Percentiles rank a stretch among this genome's conserved stretches.
Evolutionary conservation across 2,329 filamentous ascomycete genomes (phyloP).

Genomic region (Cryphonectria naterciae): DNA sequence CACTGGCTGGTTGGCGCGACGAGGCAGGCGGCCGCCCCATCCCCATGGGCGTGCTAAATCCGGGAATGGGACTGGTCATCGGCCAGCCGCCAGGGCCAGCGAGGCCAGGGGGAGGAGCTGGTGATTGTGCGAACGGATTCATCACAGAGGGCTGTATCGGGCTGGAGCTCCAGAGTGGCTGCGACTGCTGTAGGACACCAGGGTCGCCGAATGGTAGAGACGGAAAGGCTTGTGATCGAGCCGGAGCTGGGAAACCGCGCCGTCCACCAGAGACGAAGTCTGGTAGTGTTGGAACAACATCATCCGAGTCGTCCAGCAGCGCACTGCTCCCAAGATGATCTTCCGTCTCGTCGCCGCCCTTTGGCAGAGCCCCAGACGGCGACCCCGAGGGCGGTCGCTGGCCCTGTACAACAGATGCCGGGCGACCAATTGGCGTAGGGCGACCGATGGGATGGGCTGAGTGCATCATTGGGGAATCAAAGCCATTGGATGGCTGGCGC

Average conservation of each 20-base stretch:
- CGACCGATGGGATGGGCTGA: constrained; percentile 76
- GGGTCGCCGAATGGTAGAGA: constrained; percentile 37
- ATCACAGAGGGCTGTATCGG: constrained; percentile 33
- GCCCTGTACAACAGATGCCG: constrained; percentile 70
- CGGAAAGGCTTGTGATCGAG: constrained; percentile 49
- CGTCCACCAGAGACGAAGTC: constrained; percentile 36
- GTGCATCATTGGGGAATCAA: constrained; percentile 58
- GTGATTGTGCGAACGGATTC: constrained; percentile 33
- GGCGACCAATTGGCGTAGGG: constrained; percentile 85
- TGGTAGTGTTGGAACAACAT: constrained; percentile 39
- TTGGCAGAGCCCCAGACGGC: constrained; percentile 40
- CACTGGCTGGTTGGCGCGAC: constrained; percentile 63
- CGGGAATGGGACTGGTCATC: constrained; percentile 34
- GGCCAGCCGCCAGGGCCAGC: constrained; percentile 42
- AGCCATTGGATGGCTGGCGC: constrained; percentile 73
- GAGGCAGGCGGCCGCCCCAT: constrained; percentile 40
- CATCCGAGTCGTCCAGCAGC: constrained; percentile 76
- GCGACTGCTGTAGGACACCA: constrained; percentile 20
- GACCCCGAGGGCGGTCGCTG: constrained; percentile 42
- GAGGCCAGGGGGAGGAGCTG: constrained; percentile 53
- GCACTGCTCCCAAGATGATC: constrained; percentile 90
- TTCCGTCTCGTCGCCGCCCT: constrained; percentile 72
- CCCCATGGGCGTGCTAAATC: constrained; percentile 39
- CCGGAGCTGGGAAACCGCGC: constrained; percentile 56
- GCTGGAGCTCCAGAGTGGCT: constrained; percentile 30